Conservation (phyloP, 768 basidiomycete genomes). For the Pisolithus orientalis region DNA sequence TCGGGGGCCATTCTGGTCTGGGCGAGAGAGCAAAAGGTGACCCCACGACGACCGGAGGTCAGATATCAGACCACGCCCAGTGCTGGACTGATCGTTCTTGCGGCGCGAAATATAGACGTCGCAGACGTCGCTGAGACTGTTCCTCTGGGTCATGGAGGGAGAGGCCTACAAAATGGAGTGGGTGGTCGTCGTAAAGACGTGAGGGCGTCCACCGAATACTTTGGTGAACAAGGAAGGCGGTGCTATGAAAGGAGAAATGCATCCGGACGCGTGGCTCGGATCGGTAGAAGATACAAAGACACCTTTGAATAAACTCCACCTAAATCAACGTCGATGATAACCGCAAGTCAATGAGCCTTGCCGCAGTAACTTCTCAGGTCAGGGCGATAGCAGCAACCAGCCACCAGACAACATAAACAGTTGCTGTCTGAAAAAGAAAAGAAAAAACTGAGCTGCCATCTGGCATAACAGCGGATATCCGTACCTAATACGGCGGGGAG, state of each 20-base stretch:
- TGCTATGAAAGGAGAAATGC: constrained; percentile 11
- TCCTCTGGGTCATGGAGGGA: constrained; percentile 19
- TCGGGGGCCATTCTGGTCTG: too few relatives aligned
- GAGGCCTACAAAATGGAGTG: constrained; percentile 12
- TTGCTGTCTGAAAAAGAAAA: too few relatives aligned
- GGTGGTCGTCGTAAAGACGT: constrained; percentile 1
- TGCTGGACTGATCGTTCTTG: not conserved
- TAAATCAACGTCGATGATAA: not conserved
- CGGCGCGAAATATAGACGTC: constrained; percentile 22
- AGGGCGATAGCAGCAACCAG: too few relatives aligned
- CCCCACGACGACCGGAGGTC: not conserved
- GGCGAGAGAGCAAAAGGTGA: not conserved
- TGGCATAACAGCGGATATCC: too few relatives aligned
- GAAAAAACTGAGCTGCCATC: too few relatives aligned
- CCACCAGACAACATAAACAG: too few relatives aligned
- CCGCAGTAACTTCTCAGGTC: too few relatives aligned
- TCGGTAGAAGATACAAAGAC: constrained; percentile 18
- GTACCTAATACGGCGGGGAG: not conserved
- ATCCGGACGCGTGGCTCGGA: constrained; percentile 5
- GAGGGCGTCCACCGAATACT: not conserved
- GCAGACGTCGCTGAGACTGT: constrained; percentile 28
- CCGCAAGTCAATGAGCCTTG: constrained; percentile 3
- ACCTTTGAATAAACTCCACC: not conserved
- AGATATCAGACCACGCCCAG: not conserved
- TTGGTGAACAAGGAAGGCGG: constrained; percentile 4